phyloP scores from a whole-genome alignment of 2,329 filamentous ascomycete genomes.

The Diaporthe velutina region DNA sequence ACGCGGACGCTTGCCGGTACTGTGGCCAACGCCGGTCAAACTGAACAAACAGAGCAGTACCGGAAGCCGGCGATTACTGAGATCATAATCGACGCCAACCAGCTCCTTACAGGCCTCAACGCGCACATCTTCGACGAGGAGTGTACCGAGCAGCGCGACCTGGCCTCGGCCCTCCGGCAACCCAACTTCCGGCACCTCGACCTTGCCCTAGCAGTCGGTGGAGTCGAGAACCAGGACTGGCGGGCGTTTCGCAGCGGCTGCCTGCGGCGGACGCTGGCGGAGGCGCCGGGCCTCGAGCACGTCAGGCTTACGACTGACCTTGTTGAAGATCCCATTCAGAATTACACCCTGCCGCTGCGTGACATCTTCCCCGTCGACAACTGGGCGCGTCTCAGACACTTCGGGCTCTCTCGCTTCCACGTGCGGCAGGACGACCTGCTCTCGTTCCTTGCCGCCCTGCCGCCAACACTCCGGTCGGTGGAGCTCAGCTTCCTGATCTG shows the following conservation, averaged over 20 bases:
- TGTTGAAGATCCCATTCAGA: background rate
- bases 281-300: conserved; percentile 42
- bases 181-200: conserved; percentile 47
- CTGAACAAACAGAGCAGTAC: too few relatives aligned
- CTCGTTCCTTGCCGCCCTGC: conserved; percentile 43
- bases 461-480: conserved; percentile 44
- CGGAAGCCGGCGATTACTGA: conserved; percentile 47
- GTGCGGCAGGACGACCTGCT: conserved; percentile 45
- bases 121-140: conserved; percentile 47
- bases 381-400: conserved; percentile 46
- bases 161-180: conserved; percentile 42
- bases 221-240: conserved; percentile 33
- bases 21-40: too few relatives aligned
- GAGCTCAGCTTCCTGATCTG: conserved; percentile 46
- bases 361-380: conserved; percentile 45
- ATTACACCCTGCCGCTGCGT: conserved; percentile 41
- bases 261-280: conserved; percentile 41
- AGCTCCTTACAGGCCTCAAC: conserved; percentile 45
- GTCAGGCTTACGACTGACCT: conserved; percentile 43
- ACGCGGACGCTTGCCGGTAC: conserved; percentile 44
- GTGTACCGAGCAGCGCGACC: conserved; percentile 46
- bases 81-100: conserved; percentile 50
- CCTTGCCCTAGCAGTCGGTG: conserved; percentile 43
- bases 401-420: conserved; percentile 45
- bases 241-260: conserved; percentile 38